Evolutionary conservation across 1,284 basidiomycete genomes (phyloP).

Genomic region (Pisolithus thermaeus): DNA sequence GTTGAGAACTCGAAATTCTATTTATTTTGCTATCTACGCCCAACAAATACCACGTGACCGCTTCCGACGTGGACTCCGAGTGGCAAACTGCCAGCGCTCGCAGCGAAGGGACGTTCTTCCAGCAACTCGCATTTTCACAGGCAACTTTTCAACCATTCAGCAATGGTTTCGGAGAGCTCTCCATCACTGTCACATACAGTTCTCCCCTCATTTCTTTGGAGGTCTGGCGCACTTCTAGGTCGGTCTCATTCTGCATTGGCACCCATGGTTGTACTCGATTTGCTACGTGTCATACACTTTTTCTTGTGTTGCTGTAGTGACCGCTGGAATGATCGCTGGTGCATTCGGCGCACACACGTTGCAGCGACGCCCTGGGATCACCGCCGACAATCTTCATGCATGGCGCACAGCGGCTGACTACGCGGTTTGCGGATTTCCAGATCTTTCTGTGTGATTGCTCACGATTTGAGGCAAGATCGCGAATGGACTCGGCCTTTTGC

Average conservation of each 20-base stretch:
- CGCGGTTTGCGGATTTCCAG: conserved; percentile 40
- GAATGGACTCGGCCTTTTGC: conserved; percentile 72
- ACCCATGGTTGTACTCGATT: neutral
- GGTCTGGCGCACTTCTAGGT: conserved; percentile 28
- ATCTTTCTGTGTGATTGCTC: conserved; percentile 7
- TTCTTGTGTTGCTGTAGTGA: conserved; percentile 32
- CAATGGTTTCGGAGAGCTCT: conserved; percentile 8
- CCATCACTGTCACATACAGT: conserved; percentile 23
- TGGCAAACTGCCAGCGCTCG: no score
- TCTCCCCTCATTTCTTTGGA: conserved; percentile 34
- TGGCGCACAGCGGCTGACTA: conserved; percentile 63
- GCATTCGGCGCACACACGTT: conserved; percentile 71
- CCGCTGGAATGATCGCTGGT: conserved; percentile 55
- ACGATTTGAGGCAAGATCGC: conserved; percentile 46
- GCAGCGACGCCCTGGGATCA: conserved; percentile 42
- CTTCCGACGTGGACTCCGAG: no score
- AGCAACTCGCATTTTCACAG: neutral
- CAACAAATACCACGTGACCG: neutral
- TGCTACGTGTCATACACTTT: neutral
- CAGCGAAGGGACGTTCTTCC: no score
- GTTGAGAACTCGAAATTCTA: neutral
- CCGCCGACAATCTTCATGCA: conserved; percentile 48
- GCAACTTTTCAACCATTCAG: neutral
- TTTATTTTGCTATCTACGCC: neutral
- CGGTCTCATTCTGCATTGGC: conserved; percentile 4